phyloP scores from a whole-genome alignment of 768 basidiomycete species.

The Xerocomellus chrysenteron region DNA sequence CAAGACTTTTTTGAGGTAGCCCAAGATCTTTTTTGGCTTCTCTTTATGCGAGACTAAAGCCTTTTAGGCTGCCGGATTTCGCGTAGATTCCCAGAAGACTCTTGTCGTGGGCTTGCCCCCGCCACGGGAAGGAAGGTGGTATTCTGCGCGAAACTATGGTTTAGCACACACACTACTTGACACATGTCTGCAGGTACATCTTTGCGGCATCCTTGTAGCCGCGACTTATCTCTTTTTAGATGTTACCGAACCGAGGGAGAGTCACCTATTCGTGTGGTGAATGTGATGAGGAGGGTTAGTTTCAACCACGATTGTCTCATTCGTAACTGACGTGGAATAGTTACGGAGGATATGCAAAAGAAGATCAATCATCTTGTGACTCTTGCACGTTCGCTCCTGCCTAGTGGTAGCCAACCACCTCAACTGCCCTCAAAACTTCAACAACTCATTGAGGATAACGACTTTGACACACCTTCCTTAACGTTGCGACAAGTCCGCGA shows the following conservation, averaged over 20 bases:
- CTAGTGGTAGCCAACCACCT: slow-evolving; percentile 33
- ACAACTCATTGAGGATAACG: slow-evolving; percentile 35
- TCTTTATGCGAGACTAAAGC: neutral
- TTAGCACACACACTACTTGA: slow-evolving; percentile 41
- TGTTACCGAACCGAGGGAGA: slow-evolving; percentile 42
- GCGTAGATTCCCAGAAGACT: slow-evolving; percentile 40
- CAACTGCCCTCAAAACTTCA: slow-evolving; percentile 32
- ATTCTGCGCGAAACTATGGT: slow-evolving; percentile 42
- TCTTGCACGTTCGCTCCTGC: slow-evolving; percentile 40
- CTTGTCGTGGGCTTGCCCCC: slow-evolving; percentile 47
- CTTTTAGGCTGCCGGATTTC: slow-evolving; percentile 39
- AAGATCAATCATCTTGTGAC: slow-evolving; percentile 43
- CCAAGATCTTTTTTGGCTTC: neutral
- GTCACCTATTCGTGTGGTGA: slow-evolving; percentile 27
- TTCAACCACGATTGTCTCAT: neutral
- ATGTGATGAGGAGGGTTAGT: slow-evolving; percentile 24
- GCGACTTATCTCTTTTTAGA: slow-evolving; percentile 24
- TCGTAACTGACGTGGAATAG: slow-evolving; percentile 14
- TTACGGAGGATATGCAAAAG: slow-evolving; percentile 36
- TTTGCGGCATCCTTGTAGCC: neutral
- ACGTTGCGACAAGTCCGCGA: slow-evolving; percentile 40
- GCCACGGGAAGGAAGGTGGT: slow-evolving; percentile 34
- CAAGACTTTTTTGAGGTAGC: slow-evolving; percentile 49
- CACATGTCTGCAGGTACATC: slow-evolving; percentile 37
- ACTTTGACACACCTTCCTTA: slow-evolving; percentile 26